Evolutionary conservation across 23 red algal genomes (phyloP), one percentile per base, ranked within the genome.

Genomic region (Cyanidioschyzon merolae): DNA sequence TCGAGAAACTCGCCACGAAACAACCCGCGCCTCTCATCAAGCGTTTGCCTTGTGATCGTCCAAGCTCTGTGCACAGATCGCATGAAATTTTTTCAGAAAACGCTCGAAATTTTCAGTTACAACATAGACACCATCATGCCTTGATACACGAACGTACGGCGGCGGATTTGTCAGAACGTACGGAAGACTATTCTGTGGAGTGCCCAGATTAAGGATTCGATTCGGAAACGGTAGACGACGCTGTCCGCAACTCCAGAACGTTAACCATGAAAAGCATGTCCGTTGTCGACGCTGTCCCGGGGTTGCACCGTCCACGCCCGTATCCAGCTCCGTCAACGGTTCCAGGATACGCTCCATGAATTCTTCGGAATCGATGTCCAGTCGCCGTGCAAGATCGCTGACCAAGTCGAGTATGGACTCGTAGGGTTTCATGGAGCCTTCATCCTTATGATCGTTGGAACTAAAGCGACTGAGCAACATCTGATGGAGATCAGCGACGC

Each of bases 111-210:
- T 25, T 27, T 25, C 63, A 7, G 32, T 35, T 3, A 35, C 32
- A 7, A 71, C 63, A 27, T 71, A 71, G n/a, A 71, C 21, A 7
- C 16, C 63, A 35, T 71, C 63, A 27, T 35, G 7, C 2, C 63
- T 7, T 3, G 32, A 25, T 3, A 32, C 63, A 7, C 63, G 63
- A 3, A 71, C 29, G 29, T 71, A 71, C 12, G n/a, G n/a, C n/a
- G 63, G 63, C 29, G 63, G 63, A 27, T 71, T 71, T 7, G 63
- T 35, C 21, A 71, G 30, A 3, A 35, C 32, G 63, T 32, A 71
- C 63, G 63, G 63, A 7, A 71, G 32, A 25, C 63, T 25, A 71
- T 71, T 71, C n/a, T 71, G n/a, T 7, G 63, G 2, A 25, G 63
- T 7, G n/a, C 63, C 63, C 29, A 71, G 32, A 27, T 71, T 71